Base-by-base conservation (phyloP, 2,329 filamentous ascomycete species). In the Ophiostoma perfectum region DNA sequence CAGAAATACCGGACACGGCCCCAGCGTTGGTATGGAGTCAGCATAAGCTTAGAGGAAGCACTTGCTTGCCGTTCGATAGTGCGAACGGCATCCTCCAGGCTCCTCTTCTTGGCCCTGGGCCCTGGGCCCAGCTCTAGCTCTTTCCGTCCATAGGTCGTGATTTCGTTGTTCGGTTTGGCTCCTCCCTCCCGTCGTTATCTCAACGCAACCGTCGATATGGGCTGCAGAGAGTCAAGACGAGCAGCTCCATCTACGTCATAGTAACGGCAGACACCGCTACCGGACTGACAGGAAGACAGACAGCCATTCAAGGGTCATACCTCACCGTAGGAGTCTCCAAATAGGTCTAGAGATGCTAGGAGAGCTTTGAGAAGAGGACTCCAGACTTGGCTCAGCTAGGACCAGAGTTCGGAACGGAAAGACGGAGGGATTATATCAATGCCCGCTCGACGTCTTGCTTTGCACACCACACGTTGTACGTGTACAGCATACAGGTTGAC, bases 41-140 rank as follows among this genome's bases (percentile, higher is more conserved):
- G 27, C 49, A 55, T 55, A 55, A 55, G 49, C 49, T 55, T 9
- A 27, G 49, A 55, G 14, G 12, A 47, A 47, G 49, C 49, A 55
- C 49, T 27, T 55, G 49, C n/a, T 55, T 55, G 49, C 49, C 49
- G 49, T 36, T 55, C 27, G 27, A 18, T 55, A 55, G 49, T 55
- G 49, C 27, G 27, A 27, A 27, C 27, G 27, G 27, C 27, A 55
- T 55, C 49, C n/a, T 52, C 4, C n/a, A 27, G 49, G n/a, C 49
- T 52, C 49, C n/a, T 27, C n/a, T 12, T 55, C n/a, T 55, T 55
- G 49, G 27, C 49, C 49, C 49, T 55, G 49, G 27, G 27, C 2
- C 27, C 27, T 27, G 27, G 27, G 27, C 27, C 27, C 27, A 27
- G n/a, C 49, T 18, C 49, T 55, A 55, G n/a, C 49, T 18, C 49